Evolutionary conservation across 2,329 filamentous ascomycete species (phyloP).

Genomic region (Botryotinia convoluta): DNA sequence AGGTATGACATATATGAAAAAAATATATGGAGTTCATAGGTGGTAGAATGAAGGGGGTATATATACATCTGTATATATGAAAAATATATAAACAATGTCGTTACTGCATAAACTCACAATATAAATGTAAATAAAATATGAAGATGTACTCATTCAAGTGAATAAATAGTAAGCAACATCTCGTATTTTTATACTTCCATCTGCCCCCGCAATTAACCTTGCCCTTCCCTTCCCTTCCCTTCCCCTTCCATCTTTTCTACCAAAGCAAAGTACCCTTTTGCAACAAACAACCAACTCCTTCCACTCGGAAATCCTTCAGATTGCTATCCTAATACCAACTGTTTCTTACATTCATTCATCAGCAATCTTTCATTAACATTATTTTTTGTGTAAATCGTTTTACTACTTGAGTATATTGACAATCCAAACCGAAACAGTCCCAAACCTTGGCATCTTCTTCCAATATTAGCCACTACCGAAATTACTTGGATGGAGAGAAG

Average conservation of each 20-base stretch:
- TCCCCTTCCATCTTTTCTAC: background rate
- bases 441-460: constrained; percentile 1
- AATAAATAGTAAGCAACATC: background rate
- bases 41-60: background rate
- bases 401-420: background rate
- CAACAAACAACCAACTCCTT: background rate
- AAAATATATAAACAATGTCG: background rate
- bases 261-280: background rate
- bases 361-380: background rate
- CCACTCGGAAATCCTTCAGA: background rate
- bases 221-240: background rate
- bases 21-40: background rate
- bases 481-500: constrained; percentile 3
- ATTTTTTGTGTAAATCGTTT: background rate
- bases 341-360: constrained; percentile 1
- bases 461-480: background rate
- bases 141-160: background rate
- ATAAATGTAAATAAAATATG: background rate
- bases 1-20: background rate
- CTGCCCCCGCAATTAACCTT: background rate
- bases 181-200: background rate
- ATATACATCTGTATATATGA: background rate
- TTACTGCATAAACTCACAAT: background rate
- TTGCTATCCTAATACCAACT: background rate
- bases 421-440: background rate